These are phyloP conservation scores for Crepidotus variabilis DNA, from an alignment of 768 basidiomycete species.

Conservation along the genomic window DNA sequence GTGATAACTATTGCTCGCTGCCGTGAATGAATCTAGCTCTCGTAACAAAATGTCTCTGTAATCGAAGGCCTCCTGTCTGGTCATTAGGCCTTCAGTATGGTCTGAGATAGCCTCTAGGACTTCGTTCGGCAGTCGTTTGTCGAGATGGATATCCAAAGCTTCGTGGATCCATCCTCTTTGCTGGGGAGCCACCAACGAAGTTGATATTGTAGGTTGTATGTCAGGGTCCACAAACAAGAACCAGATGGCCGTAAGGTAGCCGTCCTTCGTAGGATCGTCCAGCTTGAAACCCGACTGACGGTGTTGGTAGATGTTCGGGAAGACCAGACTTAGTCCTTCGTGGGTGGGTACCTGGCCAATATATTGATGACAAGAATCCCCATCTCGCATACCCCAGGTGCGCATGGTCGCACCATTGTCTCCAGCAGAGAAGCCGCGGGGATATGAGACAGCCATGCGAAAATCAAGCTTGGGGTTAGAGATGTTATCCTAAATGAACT, in stretches of 20 bases:
- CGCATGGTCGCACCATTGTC: conserved; percentile 43
- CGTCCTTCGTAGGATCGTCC: conserved; percentile 34
- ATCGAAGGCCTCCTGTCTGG: conserved; percentile 30
- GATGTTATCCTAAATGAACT: conserved; percentile 39
- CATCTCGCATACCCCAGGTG: conserved; percentile 47
- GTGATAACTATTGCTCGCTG: conserved; percentile 38
- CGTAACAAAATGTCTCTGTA: conserved; percentile 27
- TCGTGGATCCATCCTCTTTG: conserved; percentile 41
- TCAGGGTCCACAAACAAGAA: conserved; percentile 51
- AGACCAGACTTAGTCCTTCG: conserved; percentile 37
- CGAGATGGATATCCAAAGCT: conserved; percentile 31
- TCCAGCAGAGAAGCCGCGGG: conserved; percentile 37
- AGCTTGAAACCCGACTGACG: conserved; percentile 35
- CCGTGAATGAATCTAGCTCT: conserved; percentile 32
- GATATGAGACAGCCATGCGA: conserved; percentile 49
- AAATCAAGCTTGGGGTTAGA: conserved; percentile 32
- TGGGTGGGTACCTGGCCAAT: conserved; percentile 35
- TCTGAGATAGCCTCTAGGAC: conserved; percentile 38
- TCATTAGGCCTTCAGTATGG: conserved; percentile 35
- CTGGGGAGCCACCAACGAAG: conserved; percentile 45
- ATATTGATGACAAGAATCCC: conserved; percentile 45
- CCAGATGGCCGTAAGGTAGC: conserved; percentile 37
- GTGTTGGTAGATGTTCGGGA: conserved; percentile 58
- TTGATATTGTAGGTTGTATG: conserved; percentile 35
- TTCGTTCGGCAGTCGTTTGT: conserved; percentile 37